Base-by-base conservation (phyloP, 129 eudicot genomes). In the Solidago caesia region DNA sequence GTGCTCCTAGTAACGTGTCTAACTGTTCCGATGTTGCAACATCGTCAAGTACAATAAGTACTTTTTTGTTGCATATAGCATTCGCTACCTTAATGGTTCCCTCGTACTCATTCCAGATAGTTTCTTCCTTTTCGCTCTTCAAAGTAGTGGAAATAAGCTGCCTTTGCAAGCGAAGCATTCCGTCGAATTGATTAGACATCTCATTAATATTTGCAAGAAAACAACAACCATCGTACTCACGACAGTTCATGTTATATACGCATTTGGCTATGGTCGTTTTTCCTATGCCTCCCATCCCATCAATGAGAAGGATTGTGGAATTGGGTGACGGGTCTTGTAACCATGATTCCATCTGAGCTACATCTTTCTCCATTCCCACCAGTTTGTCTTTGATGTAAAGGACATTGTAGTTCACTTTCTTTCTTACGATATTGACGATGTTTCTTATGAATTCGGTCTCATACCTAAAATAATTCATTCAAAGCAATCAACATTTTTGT, bases 11-110 rank as follows among this genome's bases (percentile, higher is more conserved):
- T 13, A 76, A 59, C 1, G 59, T 4, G 6, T 4, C n/a, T 55
- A 76, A 14, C 27, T 76, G 74, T 44, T 44, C 12, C 1, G 12
- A 10, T 43, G 66, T 57, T 41, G 73, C 10, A 5, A 76, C 29
- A 42, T 76, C 80, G 42, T 76, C 80, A 15, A 76, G 74, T 33
- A 76, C 41, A 12, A 76, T 67, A 49, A 76, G 67, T 42, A 76
- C n/a, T 10, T 15, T 76, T 67, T 44, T 67, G 14, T 55, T 57
- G 13, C 68, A 3, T 55, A 66, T 51, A 7, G 57, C 80, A 33
- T 76, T 56, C 4, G 6, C 2, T 2, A 76, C 51, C 68, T 76
- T 76, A 10, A 8, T 10, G 47, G 25, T 76, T 44, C 79, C 79
- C 71, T 64, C 80, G 53, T 55, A 39, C 21, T 42, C 26, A 53